Conservation (phyloP, 257 asterid species). For the Paraleonurus japonicus region DNA sequence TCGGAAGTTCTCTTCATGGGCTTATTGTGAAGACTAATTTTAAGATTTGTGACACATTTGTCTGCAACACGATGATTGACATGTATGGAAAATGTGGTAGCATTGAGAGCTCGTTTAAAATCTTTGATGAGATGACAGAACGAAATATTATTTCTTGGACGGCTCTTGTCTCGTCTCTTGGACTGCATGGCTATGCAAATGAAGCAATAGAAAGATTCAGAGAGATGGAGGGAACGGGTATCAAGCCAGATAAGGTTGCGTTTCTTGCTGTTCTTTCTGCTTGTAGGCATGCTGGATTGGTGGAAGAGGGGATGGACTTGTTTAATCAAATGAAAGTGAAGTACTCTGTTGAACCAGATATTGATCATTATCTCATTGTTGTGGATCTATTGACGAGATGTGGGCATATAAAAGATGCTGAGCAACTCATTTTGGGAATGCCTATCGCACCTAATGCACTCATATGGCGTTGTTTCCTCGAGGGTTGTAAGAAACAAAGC, state of each 20-base stretch:
- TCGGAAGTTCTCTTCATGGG: constrained; percentile 81
- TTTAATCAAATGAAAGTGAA: constrained; percentile 51
- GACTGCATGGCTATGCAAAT: constrained; percentile 60
- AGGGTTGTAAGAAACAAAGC: constrained; percentile 68
- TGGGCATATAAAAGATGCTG: constrained; percentile 72
- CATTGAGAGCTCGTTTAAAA: constrained; percentile 47
- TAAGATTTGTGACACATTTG: constrained; percentile 54
- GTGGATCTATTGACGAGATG: constrained; percentile 74
- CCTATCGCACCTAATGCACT: constrained; percentile 73
- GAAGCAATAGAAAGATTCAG: constrained; percentile 58
- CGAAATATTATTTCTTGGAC: constrained; percentile 77
- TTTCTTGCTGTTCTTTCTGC: constrained; percentile 72
- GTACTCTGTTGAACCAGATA: constrained; percentile 65
- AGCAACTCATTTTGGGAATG: constrained; percentile 64
- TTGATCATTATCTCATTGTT: constrained; percentile 63
- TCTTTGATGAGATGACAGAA: constrained; percentile 46
- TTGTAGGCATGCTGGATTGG: constrained; percentile 79
- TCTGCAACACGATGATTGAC: constrained; percentile 63
- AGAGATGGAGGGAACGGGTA: constrained; percentile 57
- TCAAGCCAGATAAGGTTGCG: constrained; percentile 66
- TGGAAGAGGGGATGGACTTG: constrained; percentile 61
- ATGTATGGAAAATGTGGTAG: constrained; percentile 91
- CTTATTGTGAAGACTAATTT: constrained; percentile 48
- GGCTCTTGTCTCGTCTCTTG: constrained; percentile 59
- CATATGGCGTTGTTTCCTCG: constrained; percentile 76